Base-by-base conservation (phyloP, 805 yeast genomes). In the Saturnispora galanensis region DNA sequence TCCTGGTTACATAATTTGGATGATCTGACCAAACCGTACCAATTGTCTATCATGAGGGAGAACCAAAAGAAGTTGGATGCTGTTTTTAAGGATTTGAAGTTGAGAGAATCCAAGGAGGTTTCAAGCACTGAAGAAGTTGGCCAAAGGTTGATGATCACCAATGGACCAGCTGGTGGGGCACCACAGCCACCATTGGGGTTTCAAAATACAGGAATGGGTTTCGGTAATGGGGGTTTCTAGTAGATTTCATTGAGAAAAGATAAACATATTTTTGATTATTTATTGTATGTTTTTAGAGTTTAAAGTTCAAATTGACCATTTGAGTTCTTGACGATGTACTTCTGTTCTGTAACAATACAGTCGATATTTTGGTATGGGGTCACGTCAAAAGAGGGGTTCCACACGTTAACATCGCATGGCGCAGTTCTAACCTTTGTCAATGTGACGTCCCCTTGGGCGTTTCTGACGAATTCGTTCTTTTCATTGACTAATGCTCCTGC, bases 361-460 rank as follows among this genome's bases (percentile, higher is more conserved):
- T 88, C 96, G 44, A 90, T 88, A 33, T 82, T 66, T 38, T 71
- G 73, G 55, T 81, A 79, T 0, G 96, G 96, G 3, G 97, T 87
- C 12, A 93, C 87, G 58, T 90, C 98, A 56, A 90, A 90, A 0
- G 97, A 83, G 1, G 98, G 98, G 56, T 93, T 93, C 97, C 97
- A 90, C 2, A 88, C 96, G 4, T 71, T 66, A 30, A 89, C 81
- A 0, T 82, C 84, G 2, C 84, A 83, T 3, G 97, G 93, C 1
- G 96, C 96, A 47, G 83, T 74, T 34, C 84, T 83, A 11, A 88
- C 83, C 15, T 78, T 78, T 1, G 73, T 55, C 18, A 65, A 49
- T 15, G 54, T 55, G 35, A 63, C 59, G 12, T 55, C 43, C 4
- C 47, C 46, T 10, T 41, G 42, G 5, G 43, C 38, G 15, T 54